Percentiles rank a stretch among this genome's conserved stretches.
phyloP scores from a whole-genome alignment of 148 eudicot species.

The Diospyros lotus region DNA sequence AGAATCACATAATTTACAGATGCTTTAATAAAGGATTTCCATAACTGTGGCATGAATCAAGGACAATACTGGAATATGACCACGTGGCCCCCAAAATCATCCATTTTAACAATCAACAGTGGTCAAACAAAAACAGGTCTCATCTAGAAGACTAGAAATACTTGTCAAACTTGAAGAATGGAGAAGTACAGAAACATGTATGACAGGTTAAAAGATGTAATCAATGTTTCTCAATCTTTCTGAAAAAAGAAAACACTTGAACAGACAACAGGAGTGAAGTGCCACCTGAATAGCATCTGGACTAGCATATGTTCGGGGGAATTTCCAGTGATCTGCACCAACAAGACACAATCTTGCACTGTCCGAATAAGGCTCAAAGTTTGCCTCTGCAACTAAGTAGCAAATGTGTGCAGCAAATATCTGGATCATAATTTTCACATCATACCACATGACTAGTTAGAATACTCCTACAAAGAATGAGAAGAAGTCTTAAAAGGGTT shows the following conservation, averaged over 20 bases:
- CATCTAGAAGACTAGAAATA: conserved; percentile 4
- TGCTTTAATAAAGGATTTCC: not conserved
- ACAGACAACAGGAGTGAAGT: conserved; percentile 6
- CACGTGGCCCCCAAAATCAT: not conserved
- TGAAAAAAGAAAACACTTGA: not conserved
- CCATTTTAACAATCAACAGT: not conserved
- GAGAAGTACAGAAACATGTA: not conserved
- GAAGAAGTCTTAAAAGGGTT: not conserved
- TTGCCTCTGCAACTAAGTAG: conserved; percentile 85
- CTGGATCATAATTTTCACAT: conserved; percentile 32
- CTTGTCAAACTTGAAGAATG: not conserved
- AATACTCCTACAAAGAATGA: not conserved
- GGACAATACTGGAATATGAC: not conserved
- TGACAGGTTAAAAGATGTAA: not conserved
- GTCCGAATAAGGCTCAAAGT: conserved; percentile 73
- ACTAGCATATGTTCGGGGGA: conserved; percentile 74
- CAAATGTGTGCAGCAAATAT: conserved; percentile 81
- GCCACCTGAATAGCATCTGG: conserved; percentile 91
- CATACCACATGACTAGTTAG: conserved; percentile 11
- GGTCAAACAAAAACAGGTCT: not conserved
- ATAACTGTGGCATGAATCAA: not conserved
- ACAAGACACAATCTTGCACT: conserved; percentile 83
- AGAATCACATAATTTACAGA: not conserved
- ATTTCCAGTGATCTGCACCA: conserved; percentile 87
- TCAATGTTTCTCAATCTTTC: not conserved